phyloP scores from a whole-genome alignment of 306 rosid genomes.

The Rosa multiflora region DNA sequence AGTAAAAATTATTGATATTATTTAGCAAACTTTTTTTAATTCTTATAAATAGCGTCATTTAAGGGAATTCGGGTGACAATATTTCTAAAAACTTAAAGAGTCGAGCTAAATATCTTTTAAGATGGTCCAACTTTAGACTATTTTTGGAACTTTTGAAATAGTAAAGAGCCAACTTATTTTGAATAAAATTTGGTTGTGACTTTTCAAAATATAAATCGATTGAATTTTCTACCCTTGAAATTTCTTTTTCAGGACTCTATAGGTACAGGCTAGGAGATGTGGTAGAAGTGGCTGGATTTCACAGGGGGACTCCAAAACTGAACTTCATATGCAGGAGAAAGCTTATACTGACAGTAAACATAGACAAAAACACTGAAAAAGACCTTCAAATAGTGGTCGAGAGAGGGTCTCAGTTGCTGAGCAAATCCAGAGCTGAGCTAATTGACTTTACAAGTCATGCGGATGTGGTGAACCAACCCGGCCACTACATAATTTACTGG shows the following conservation, averaged over 20 bases:
- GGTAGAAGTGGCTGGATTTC: slow-evolving; percentile 82
- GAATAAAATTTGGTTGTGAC: neutral
- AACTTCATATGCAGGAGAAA: slow-evolving; percentile 79
- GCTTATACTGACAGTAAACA: slow-evolving; percentile 63
- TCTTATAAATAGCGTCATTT: neutral
- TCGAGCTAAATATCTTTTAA: neutral
- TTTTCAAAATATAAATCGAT: too few species aligned
- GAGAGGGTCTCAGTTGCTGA: slow-evolving; percentile 51
- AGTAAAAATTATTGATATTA: neutral
- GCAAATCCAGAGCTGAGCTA: slow-evolving; percentile 49
- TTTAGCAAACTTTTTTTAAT: neutral
- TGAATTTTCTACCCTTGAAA: neutral
- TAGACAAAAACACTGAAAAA: slow-evolving; percentile 89
- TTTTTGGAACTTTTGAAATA: neutral
- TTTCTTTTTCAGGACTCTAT: slow-evolving; percentile 57
- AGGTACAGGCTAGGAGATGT: slow-evolving; percentile 90
- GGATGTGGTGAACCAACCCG: slow-evolving; percentile 42
- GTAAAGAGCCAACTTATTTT: neutral
- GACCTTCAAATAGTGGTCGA: slow-evolving; percentile 90
- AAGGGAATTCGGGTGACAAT: neutral
- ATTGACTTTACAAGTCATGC: slow-evolving; percentile 91
- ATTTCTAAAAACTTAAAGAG: neutral
- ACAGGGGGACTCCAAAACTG: slow-evolving; percentile 76
- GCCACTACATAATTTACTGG: slow-evolving; percentile 81
- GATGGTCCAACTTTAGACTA: neutral